These are phyloP conservation scores for Elaeis oleifera DNA, from an alignment of 202 grass and related monocot genomes.

Conservation along the genomic window DNA sequence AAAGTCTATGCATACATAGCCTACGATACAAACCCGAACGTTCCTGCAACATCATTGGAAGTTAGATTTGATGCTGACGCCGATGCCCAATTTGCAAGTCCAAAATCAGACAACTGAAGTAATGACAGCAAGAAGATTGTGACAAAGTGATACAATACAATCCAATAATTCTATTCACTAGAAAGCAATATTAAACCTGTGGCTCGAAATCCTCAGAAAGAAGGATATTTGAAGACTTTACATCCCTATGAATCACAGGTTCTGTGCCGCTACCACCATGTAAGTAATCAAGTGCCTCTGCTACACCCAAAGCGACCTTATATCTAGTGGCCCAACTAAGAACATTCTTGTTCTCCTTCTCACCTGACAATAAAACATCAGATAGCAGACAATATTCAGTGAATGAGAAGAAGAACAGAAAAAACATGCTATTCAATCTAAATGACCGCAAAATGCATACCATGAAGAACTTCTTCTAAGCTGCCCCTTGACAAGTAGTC, in stretches of 20 bases:
- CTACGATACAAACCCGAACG: neutral
- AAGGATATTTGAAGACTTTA: constrained; percentile 15
- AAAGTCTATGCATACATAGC: neutral
- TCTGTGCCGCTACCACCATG: neutral
- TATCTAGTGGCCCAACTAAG: constrained; percentile 9
- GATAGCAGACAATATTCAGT: neutral
- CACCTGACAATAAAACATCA: neutral
- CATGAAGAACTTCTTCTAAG: constrained; percentile 13
- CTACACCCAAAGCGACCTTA: constrained; percentile 13
- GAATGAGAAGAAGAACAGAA: neutral
- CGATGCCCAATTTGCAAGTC: constrained; percentile 13
- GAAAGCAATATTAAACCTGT: neutral
- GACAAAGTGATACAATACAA: neutral
- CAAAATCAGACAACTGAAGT: constrained; percentile 17
- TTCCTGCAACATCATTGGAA: constrained; percentile 6
- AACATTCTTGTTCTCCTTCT: neutral
- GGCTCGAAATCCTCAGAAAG: constrained; percentile 8
- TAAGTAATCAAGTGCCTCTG: constrained; percentile 12
- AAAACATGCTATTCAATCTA: neutral
- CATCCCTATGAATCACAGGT: constrained; percentile 16
- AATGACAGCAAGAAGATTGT: neutral
- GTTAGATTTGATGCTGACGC: neutral
- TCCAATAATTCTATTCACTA: neutral
- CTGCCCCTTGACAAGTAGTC: constrained; percentile 4
- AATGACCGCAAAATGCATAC: neutral